Evolutionary conservation across 208 protist genomes (phyloP).

Genomic region (Wallacemonas sp.): DNA sequence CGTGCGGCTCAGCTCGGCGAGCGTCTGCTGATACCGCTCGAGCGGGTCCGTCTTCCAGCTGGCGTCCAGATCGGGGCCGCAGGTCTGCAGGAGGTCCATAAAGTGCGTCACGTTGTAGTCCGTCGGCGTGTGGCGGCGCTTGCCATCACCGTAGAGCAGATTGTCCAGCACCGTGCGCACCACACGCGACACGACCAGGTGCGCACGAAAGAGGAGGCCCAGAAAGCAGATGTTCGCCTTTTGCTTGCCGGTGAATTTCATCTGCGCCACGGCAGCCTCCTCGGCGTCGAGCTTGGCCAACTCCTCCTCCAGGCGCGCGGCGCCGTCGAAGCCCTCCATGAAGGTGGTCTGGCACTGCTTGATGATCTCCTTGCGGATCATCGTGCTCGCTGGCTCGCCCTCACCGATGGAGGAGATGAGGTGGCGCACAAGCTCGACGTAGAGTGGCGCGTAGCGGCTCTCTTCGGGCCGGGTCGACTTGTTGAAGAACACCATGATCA

Average conservation of each 20-base stretch:
- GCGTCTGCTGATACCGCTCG: slow-evolving; percentile 38
- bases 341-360: slow-evolving; percentile 75
- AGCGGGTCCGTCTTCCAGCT: slow-evolving; percentile 46
- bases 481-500: slow-evolving; percentile 85
- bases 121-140: slow-evolving; percentile 54
- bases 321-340: slow-evolving; percentile 43
- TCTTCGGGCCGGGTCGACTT: slow-evolving; percentile 85
- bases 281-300: slow-evolving; percentile 48
- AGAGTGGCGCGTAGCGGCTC: slow-evolving; percentile 68
- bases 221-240: slow-evolving; percentile 90
- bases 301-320: slow-evolving; percentile 46
- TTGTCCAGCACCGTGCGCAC: slow-evolving; percentile 67
- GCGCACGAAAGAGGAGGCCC: slow-evolving; percentile 67
- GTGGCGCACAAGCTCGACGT: slow-evolving; percentile 76
- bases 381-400: slow-evolving; percentile 52
- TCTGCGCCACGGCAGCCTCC: slow-evolving; percentile 57
- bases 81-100: slow-evolving; percentile 79
- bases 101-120: slow-evolving; percentile 81
- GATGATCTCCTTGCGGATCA: slow-evolving; percentile 75
- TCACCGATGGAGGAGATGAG: slow-evolving; percentile 76
- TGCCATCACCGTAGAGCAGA: slow-evolving; percentile 67
- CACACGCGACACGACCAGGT: slow-evolving; percentile 60
- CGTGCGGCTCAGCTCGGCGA: slow-evolving; percentile 53
- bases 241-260: slow-evolving; percentile 72
- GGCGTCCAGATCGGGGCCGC: slow-evolving; percentile 53